Evolutionary conservation across 495 filamentous ascomycete genomes (phyloP).

Genomic region (Staphylotrichum longicolle): DNA sequence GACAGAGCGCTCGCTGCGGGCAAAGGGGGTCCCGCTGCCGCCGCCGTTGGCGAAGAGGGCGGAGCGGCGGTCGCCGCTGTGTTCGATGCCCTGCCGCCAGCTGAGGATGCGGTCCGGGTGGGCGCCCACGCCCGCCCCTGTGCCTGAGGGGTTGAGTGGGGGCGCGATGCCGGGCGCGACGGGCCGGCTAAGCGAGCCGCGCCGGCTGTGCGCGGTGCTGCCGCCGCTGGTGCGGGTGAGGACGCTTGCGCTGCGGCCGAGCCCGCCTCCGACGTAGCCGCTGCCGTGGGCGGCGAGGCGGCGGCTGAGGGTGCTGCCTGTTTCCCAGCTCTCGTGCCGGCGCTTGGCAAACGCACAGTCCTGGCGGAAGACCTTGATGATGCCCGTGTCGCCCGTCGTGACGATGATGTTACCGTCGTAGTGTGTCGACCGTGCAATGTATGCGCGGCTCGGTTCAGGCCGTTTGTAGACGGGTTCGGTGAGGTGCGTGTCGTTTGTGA

Average conservation of each 20-base stretch:
- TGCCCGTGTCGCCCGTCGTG: constrained; percentile 81
- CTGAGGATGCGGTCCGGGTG: constrained; percentile 83
- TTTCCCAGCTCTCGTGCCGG: constrained; percentile 62
- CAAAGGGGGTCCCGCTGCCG: constrained; percentile 32
- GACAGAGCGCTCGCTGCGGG: constrained; percentile 48
- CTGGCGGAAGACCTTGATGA: constrained; percentile 91
- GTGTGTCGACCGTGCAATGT: constrained; percentile 71
- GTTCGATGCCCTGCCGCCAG: constrained; percentile 78
- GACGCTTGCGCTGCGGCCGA: constrained; percentile 66
- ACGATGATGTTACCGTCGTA: constrained; percentile 87
- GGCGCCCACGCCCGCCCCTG: not conserved
- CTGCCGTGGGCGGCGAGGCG: constrained; percentile 53
- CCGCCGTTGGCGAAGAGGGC: constrained; percentile 29
- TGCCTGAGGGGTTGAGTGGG: constrained; percentile 40
- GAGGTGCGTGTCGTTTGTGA: constrained; percentile 34
- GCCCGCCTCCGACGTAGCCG: constrained; percentile 38
- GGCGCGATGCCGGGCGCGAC: constrained; percentile 22
- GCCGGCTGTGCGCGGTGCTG: constrained; percentile 51
- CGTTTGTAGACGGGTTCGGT: constrained; percentile 31
- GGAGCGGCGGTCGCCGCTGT: constrained; percentile 36
- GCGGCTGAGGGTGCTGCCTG: constrained; percentile 73
- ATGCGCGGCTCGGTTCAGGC: constrained; percentile 57
- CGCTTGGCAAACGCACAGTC: constrained; percentile 74
- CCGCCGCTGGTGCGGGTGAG: constrained; percentile 54
- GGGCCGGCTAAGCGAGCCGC: constrained; percentile 48